Evolutionary conservation across 305 asterid genomes (phyloP).

Genomic region (Andrographis paniculata): DNA sequence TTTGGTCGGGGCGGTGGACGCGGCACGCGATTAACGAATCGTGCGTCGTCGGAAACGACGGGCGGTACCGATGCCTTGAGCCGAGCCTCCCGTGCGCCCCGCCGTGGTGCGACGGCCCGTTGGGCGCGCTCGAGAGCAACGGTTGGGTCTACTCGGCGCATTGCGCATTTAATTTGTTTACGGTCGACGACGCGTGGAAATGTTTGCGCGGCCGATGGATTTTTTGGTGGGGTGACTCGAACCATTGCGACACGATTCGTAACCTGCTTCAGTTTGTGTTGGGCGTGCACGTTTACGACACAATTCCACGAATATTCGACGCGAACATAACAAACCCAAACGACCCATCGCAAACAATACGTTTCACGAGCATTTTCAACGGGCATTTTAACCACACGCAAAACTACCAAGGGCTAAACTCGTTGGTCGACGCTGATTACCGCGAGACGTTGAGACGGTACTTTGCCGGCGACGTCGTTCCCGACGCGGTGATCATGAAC

Average conservation of each 20-base stretch:
- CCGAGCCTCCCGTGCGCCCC: neutral
- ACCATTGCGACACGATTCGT: constrained; percentile 81
- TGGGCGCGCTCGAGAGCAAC: neutral
- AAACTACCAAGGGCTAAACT: constrained; percentile 71
- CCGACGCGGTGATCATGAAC: constrained; percentile 81
- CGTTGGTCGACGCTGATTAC: constrained; percentile 42
- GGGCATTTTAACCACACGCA: constrained; percentile 62
- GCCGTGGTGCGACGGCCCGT: neutral
- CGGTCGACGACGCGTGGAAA: constrained; percentile 54
- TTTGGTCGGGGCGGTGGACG: neutral
- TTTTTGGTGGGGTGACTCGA: constrained; percentile 99
- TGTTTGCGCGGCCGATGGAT: constrained; percentile 68
- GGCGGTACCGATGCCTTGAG: neutral
- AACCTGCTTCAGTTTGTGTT: constrained; percentile 69
- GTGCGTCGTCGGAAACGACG: neutral
- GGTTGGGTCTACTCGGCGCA: constrained; percentile 27
- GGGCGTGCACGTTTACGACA: constrained; percentile 32
- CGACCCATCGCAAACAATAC: constrained; percentile 42
- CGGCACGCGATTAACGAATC: neutral
- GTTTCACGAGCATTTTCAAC: constrained; percentile 83
- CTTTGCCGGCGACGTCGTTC: constrained; percentile 40
- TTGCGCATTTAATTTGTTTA: constrained; percentile 45
- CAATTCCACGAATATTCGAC: constrained; percentile 64
- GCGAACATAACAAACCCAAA: constrained; percentile 72
- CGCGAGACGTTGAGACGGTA: constrained; percentile 41